Evolutionary conservation across 2,329 filamentous ascomycete species (phyloP).

Genomic region (Lasiodiplodia hormozganensis): DNA sequence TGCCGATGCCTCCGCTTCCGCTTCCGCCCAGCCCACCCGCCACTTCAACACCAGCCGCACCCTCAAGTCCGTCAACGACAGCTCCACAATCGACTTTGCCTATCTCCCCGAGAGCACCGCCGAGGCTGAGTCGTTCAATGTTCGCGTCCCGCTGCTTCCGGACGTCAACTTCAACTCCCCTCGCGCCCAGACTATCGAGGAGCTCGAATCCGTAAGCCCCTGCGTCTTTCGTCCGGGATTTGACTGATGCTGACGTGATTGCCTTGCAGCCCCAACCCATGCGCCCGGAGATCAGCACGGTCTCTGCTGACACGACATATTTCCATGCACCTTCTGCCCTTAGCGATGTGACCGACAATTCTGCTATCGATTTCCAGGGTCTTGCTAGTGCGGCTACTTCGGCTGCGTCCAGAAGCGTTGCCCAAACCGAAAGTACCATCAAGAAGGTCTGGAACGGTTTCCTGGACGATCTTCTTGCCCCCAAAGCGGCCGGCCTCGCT

Average conservation of each 20-base stretch:
- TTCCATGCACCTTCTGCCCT: conserved; percentile 60
- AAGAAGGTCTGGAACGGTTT: conserved; percentile 56
- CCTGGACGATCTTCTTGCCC: conserved; percentile 57
- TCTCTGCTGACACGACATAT: conserved; percentile 56
- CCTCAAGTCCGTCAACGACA: conserved; percentile 63
- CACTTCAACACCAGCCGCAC: conserved; percentile 68
- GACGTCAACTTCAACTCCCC: conserved; percentile 28
- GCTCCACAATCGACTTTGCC: conserved; percentile 68
- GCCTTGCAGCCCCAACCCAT: conserved; percentile 49
- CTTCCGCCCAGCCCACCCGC: conserved; percentile 48
- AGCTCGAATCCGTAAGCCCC: conserved; percentile 5
- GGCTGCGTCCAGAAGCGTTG: conserved; percentile 44
- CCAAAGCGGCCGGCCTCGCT: conserved; percentile 34
- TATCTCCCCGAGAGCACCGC: conserved; percentile 64
- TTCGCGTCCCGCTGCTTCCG: conserved; percentile 59
- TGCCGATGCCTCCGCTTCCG: conserved; percentile 35
- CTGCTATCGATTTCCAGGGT: conserved; percentile 56
- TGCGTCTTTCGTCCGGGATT: no score
- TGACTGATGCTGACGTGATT: conserved; percentile 25
- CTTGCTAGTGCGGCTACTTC: conserved; percentile 58
- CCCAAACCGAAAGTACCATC: conserved; percentile 50
- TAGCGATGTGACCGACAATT: conserved; percentile 57
- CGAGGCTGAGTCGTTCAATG: conserved; percentile 49
- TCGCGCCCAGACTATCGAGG: conserved; percentile 11
- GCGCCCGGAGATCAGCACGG: conserved; percentile 64